phyloP scores from a whole-genome alignment of 371 early-diverging fungal genomes.

The Zychaea mexicana region DNA sequence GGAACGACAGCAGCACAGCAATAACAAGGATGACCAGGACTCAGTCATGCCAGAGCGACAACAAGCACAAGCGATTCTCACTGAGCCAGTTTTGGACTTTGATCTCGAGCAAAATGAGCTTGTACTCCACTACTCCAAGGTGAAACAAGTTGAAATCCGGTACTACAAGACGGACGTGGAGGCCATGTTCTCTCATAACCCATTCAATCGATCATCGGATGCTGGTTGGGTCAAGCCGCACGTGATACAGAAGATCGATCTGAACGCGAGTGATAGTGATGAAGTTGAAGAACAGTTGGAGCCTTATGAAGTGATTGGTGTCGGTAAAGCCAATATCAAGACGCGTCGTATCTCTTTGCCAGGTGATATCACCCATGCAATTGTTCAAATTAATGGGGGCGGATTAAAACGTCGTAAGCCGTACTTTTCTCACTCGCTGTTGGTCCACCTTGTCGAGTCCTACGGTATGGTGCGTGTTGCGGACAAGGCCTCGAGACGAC shows the following conservation, averaged over 20 bases:
- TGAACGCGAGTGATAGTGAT: background rate
- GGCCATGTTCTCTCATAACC: conserved; percentile 58
- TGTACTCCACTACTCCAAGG: conserved; percentile 33
- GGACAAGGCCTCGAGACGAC: conserved; percentile 29
- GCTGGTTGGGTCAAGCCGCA: conserved; percentile 35
- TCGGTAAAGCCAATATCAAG: conserved; percentile 9
- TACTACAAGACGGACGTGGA: conserved; percentile 65
- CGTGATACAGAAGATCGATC: conserved; percentile 3
- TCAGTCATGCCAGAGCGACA: conserved; percentile 8
- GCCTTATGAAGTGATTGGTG: conserved; percentile 41
- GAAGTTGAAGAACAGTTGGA: conserved; percentile 16
- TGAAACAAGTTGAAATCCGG: conserved; percentile 39
- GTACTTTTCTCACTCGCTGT: conserved; percentile 48
- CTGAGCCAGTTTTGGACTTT: conserved; percentile 35
- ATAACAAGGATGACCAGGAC: conserved; percentile 1
- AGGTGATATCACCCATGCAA: conserved; percentile 15
- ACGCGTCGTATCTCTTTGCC: conserved; percentile 1
- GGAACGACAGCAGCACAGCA: conserved; percentile 12
- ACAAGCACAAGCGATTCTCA: conserved; percentile 16
- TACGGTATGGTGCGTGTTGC: conserved; percentile 54
- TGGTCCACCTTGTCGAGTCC: conserved; percentile 46
- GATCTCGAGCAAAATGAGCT: conserved; percentile 19
- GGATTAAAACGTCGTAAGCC: conserved; percentile 37
- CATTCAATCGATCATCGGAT: conserved; percentile 24
- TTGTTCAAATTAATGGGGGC: conserved; percentile 33